phyloP scores from a whole-genome alignment of 139 green algal genomes.

The Ettlia oleoabundans region DNA sequence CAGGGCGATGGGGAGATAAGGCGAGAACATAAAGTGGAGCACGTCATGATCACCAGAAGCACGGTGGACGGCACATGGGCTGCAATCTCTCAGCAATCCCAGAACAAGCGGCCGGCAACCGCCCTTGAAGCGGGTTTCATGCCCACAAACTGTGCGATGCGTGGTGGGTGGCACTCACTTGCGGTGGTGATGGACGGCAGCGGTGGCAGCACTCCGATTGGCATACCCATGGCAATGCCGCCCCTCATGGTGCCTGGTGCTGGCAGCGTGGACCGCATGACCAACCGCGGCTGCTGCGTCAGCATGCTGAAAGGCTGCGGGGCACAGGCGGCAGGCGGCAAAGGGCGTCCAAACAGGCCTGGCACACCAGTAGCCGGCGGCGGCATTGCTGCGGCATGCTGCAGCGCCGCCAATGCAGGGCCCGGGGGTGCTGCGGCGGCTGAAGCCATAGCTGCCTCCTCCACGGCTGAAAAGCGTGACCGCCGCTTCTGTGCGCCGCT shows the following conservation, averaged over 20 bases:
- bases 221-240: slow-evolving; percentile 11
- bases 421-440: not conserved
- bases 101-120: too few species aligned
- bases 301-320: not conserved
- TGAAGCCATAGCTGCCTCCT: slow-evolving; percentile 38
- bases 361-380: slow-evolving; percentile 1
- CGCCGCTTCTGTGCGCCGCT: slow-evolving; percentile 80
- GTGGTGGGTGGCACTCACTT: slow-evolving; percentile 4
- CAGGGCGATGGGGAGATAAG: not conserved
- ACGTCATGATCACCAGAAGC: not conserved
- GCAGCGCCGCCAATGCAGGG: not conserved
- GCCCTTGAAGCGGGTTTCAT: not conserved
- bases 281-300: not conserved
- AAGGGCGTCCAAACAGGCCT: not conserved
- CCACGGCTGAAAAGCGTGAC: slow-evolving; percentile 60
- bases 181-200: slow-evolving; percentile 36
- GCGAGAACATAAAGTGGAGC: too few species aligned
- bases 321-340: slow-evolving; percentile 12
- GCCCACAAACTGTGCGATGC: not conserved
- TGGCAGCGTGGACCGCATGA: not conserved
- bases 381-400: not conserved
- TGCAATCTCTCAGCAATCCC: not conserved
- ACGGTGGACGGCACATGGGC: not conserved
- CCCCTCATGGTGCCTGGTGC: not conserved
- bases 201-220: slow-evolving; percentile 16